Percentiles rank a stretch among this genome's conserved stretches.
Conservation (phyloP, 495 filamentous ascomycete species). For the Tetracladium setigerum region DNA sequence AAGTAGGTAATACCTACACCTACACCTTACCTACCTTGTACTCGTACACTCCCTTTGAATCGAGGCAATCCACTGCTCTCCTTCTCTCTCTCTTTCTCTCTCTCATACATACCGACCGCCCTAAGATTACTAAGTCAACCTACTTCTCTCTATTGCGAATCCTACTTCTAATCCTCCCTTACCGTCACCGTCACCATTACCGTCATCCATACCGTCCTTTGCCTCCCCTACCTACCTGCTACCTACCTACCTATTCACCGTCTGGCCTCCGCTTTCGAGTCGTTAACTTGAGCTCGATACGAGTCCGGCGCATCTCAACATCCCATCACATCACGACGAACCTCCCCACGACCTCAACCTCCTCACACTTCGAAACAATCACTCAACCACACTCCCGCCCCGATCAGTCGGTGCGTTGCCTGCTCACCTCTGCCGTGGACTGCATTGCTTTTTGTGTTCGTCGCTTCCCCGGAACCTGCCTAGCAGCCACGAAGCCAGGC, state of each 20-base stretch:
- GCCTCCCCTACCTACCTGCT: conserved; percentile 1
- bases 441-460: neutral
- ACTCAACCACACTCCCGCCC: neutral
- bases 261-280: conserved; percentile 9
- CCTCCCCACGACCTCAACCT: conserved; percentile 6
- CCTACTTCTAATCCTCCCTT: neutral
- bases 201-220: conserved; percentile 3
- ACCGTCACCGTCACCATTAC: neutral
- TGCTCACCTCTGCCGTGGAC: too few species aligned
- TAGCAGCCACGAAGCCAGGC: conserved; percentile 14
- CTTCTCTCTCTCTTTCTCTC: too few species aligned
- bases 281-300: conserved; percentile 20
- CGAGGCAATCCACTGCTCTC: too few species aligned
- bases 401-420: too few species aligned
- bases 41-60: too few species aligned
- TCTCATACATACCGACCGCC: too few species aligned
- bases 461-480: conserved; percentile 14
- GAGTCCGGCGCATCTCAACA: conserved; percentile 4
- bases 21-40: too few species aligned
- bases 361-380: neutral
- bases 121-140: too few species aligned
- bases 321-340: conserved; percentile 4
- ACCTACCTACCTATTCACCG: neutral
- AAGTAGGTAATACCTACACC: too few species aligned
- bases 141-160: neutral